These are phyloP conservation scores for Ophiostoma triangulosporum DNA, from an alignment of 2,329 filamentous ascomycete species.

Conservation along the genomic window DNA sequence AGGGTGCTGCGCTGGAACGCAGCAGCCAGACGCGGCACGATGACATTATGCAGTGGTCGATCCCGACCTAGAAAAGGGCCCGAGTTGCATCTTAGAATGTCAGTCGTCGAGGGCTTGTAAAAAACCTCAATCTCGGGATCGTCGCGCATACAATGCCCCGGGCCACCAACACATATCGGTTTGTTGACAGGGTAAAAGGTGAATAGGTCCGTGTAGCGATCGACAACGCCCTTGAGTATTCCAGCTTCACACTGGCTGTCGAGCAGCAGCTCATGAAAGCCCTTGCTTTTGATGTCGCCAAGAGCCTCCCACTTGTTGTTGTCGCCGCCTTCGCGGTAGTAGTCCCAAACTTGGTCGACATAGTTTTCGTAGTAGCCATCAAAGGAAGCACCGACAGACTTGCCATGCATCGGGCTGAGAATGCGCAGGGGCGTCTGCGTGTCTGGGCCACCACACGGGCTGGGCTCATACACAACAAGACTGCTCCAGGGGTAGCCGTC, in stretches of 20 bases:
- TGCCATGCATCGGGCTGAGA: slow-evolving; percentile 31
- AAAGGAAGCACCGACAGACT: slow-evolving; percentile 30
- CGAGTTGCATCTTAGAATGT: slow-evolving; percentile 54
- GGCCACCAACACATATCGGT: neutral
- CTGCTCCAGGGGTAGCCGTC: slow-evolving; percentile 51
- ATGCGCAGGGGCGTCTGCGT: slow-evolving; percentile 23
- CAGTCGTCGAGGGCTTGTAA: slow-evolving; percentile 39
- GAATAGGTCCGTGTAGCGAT: slow-evolving; percentile 25
- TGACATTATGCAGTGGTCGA: slow-evolving; percentile 26
- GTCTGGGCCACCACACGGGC: slow-evolving; percentile 1
- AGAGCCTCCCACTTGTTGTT: too few relatives aligned
- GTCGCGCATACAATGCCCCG: slow-evolving; percentile 15
- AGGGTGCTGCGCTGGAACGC: slow-evolving; percentile 42
- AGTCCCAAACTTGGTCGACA: slow-evolving; percentile 29
- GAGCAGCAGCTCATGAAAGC: slow-evolving; percentile 35
- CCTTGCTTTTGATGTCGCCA: neutral
- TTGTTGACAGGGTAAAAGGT: neutral
- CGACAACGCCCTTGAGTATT: slow-evolving; percentile 35
- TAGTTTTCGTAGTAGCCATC: slow-evolving; percentile 29
- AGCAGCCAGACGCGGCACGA: slow-evolving; percentile 34
- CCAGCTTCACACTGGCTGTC: slow-evolving; percentile 52
- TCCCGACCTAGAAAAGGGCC: slow-evolving; percentile 41
- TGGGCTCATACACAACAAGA: slow-evolving; percentile 28
- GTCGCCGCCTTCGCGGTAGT: slow-evolving; percentile 19
- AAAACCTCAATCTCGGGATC: slow-evolving; percentile 29